These are phyloP conservation scores for Orbilia brochopaga DNA, from an alignment of 2,329 filamentous ascomycete species.

Conservation along the genomic window DNA sequence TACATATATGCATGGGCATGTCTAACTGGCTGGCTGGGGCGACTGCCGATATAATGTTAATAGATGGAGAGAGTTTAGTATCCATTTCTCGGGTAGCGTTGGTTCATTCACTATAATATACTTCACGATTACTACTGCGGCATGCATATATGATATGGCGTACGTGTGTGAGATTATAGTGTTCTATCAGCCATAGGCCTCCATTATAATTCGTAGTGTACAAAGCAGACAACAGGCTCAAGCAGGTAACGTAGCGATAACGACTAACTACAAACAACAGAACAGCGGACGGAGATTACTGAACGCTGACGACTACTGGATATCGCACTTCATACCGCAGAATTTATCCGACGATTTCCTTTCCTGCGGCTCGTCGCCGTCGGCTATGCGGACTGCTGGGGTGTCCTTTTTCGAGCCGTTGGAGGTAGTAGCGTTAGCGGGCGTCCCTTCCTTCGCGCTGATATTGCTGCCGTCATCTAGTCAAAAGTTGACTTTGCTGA, in stretches of 20 bases:
- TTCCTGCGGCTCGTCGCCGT: not conserved
- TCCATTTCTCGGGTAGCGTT: conserved; percentile 2
- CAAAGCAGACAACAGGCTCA: conserved; percentile 1
- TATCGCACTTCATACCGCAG: conserved; percentile 43
- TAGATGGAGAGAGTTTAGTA: too few relatives aligned
- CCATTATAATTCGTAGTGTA: conserved; percentile 1
- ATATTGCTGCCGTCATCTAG: conserved; percentile 63
- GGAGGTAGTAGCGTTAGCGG: conserved; percentile 6
- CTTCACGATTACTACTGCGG: conserved; percentile 10
- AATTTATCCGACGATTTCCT: conserved; percentile 36
- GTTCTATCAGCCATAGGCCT: conserved; percentile 1
- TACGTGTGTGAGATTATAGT: too few relatives aligned
- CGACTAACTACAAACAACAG: not conserved
- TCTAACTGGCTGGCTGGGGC: conserved; percentile 1
- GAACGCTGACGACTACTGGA: conserved; percentile 18
- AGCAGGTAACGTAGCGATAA: not conserved
- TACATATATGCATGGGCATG: not conserved
- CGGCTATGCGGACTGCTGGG: not conserved
- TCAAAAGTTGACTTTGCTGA: conserved; percentile 78
- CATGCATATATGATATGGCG: too few relatives aligned
- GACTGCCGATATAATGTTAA: too few relatives aligned
- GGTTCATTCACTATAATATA: conserved; percentile 7
- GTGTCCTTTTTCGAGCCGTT: conserved; percentile 13
- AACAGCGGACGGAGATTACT: conserved; percentile 1
- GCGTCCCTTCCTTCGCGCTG: conserved; percentile 30